These are phyloP conservation scores for Wickerhamiella galacta DNA, from an alignment of 805 yeast genomes.

Conservation along the genomic window DNA sequence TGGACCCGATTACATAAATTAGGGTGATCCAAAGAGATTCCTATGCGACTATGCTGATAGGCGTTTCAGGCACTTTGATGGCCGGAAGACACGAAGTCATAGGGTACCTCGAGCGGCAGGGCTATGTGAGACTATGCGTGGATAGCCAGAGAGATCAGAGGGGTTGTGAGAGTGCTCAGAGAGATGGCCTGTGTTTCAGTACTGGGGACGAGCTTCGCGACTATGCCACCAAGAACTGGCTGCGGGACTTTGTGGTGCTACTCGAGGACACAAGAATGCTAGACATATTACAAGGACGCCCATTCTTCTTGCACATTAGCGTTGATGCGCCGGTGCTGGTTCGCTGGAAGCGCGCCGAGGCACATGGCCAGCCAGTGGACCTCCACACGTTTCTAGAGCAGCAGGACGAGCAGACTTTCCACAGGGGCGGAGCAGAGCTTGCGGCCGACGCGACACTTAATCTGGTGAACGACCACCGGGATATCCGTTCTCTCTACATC, in stretches of 20 bases:
- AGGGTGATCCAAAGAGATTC: background rate
- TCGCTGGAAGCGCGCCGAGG: slow-evolving; percentile 22
- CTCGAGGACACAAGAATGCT: slow-evolving; percentile 30
- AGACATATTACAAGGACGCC: slow-evolving; percentile 41
- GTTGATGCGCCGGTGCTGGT: slow-evolving; percentile 52
- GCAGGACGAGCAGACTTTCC: slow-evolving; percentile 22
- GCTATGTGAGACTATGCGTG: slow-evolving; percentile 32
- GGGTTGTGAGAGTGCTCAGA: too few relatives aligned
- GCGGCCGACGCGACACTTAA: slow-evolving; percentile 36
- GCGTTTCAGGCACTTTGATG: slow-evolving; percentile 51
- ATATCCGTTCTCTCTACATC: slow-evolving; percentile 24
- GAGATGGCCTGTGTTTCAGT: too few relatives aligned
- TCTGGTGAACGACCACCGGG: slow-evolving; percentile 33
- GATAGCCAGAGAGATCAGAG: too few relatives aligned
- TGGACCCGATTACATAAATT: too few relatives aligned
- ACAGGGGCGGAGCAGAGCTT: slow-evolving; percentile 23
- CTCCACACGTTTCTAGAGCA: slow-evolving; percentile 25
- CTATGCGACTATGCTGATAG: slow-evolving; percentile 40
- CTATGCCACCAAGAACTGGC: slow-evolving; percentile 53
- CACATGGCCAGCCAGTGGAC: slow-evolving; percentile 2
- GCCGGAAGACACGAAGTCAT: slow-evolving; percentile 55
- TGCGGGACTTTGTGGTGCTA: slow-evolving; percentile 39
- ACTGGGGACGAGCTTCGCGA: slow-evolving; percentile 32
- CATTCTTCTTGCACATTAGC: slow-evolving; percentile 67
- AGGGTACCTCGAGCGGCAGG: slow-evolving; percentile 37